Base-by-base conservation (phyloP, 2,329 filamentous ascomycete species). In the Cryphonectria radicalis region DNA sequence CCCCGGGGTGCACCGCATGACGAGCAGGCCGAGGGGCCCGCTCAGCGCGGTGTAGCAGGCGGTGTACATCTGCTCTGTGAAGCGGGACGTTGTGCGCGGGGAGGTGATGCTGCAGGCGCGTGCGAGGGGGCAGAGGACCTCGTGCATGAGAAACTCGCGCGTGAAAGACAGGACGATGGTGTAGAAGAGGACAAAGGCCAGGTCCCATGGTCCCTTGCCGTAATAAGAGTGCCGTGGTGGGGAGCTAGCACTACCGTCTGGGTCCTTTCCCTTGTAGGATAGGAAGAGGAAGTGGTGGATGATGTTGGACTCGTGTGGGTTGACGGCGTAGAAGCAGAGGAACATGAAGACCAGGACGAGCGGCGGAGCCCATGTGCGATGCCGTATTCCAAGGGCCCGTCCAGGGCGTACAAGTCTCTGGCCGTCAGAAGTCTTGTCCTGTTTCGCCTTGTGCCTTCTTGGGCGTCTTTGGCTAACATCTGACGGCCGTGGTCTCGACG, bases 11-110 rank as follows among this genome's bases (percentile, higher is more conserved):
- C 89, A 87, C 78, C 88, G 92, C 95, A 98, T 98, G 79, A 98
- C 93, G 79, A 92, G 98, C 77, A 98, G 81, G 68, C 95, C 95
- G 68, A 91, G 91, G 1, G 94, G 94, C 1, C 94, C 94, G 70
- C 97, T 90, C 70, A 96, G 80, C 60, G 82, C 89, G 81, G 97
- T 97, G 86, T 98, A 98, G 68, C 97, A 84, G 35, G 94, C 95
- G 1, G 95, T 97, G 83, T 98, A 98, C 78, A 92, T 90, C 83
- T 98, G 95, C 82, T 98, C 95, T 93, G 97, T 96, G 86, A 97
- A 98, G 43, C 95, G 91, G 19, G 91, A 88, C 78, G 96, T 94
- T 84, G 97, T 98, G 74, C 87, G 90, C 69, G 90, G 88, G 73
- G 88, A 89, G 72, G 84, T 87, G 78, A 98, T 89, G 22, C 93